Evolutionary conservation across 768 basidiomycete species (phyloP), one percentile per base, ranked within the genome.

Genomic region (Scleroderma bovista): DNA sequence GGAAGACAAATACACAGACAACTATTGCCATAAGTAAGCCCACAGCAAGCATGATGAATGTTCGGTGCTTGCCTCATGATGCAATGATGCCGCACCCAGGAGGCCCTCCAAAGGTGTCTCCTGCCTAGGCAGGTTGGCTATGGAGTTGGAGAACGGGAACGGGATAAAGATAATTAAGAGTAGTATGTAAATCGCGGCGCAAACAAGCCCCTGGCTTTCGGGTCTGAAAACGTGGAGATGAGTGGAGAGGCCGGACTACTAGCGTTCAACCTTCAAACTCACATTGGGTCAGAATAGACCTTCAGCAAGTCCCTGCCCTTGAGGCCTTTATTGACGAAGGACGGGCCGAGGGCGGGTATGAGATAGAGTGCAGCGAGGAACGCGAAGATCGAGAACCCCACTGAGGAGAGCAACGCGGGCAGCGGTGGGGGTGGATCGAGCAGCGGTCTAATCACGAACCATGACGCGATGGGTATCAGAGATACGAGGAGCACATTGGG

Each of bases 151-250:
- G 68, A 96, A 99, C 0, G 92, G 89, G 61, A 97, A 94, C 0
- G 95, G 95, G 50, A 96, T 95, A 61, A 98, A 99, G 5, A 96
- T 73, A 50, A 92, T 89, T 55, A 99, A 71, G 37, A 86, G 70
- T 37, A 90, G 76, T 51, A 96, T 86, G 64, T 98, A 98, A 48
- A 94, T 76, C 2, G 84, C 79, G 1, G 95, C 93, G 60, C 86
- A 90, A 44, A 96, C 85, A 51, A 97, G 82, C 12, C 95, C 95
- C 60, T 87, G 80, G 56, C 91, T 92, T 72, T 99, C 96, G 38
- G 96, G 94, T 65, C 94, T 98, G 40, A 31, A 33, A n/a, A 41
- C 7, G 44, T 48, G 32, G 22, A 22, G 33, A 23, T 46, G 34
- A 51, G 20, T 17, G 26, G 20, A 26, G 13, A 19, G 10, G n/a